Percentiles rank a stretch among this genome's conserved stretches.
phyloP scores from a whole-genome alignment of 495 filamentous ascomycete genomes.

The Aspergillus hancockii region DNA sequence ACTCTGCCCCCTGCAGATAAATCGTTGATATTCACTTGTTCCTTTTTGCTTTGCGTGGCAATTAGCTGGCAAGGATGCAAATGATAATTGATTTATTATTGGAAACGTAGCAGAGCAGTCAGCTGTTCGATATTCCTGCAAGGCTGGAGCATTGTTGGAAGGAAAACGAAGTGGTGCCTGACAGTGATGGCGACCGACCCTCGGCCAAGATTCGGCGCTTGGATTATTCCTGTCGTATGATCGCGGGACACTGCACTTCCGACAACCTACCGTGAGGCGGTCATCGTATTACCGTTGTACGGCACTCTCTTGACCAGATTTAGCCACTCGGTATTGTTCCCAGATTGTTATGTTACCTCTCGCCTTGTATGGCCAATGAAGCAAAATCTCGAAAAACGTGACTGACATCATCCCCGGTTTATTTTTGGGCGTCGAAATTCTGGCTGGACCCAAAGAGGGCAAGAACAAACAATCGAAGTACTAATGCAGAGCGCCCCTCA shows the following conservation, averaged over 20 bases:
- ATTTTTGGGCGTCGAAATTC: no score
- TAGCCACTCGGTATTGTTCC: background rate
- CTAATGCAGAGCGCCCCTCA: background rate
- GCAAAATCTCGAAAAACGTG: background rate
- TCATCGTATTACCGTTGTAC: slow-evolving; percentile 1
- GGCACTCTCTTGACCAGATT: background rate
- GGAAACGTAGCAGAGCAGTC: background rate
- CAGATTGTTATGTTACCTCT: slow-evolving; percentile 5
- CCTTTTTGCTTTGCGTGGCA: background rate
- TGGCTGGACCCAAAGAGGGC: no score
- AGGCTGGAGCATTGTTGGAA: background rate
- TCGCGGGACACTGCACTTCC: slow-evolving; percentile 43
- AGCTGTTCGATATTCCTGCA: background rate
- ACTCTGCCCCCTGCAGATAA: slow-evolving; percentile 1
- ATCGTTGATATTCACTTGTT: background rate
- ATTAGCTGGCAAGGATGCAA: background rate
- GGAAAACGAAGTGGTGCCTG: slow-evolving; percentile 6
- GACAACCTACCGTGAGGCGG: slow-evolving; percentile 28
- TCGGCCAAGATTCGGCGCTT: slow-evolving; percentile 19
- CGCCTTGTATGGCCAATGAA: background rate
- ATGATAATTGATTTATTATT: slow-evolving; percentile 3
- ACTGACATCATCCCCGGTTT: no score
- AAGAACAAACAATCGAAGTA: background rate
- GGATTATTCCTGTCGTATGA: slow-evolving; percentile 37
- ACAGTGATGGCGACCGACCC: slow-evolving; percentile 5